Evolutionary conservation across 192 early-diverging fungal species (phyloP), one percentile per base, ranked within the genome.

Genomic region (Pilaira anomala): DNA sequence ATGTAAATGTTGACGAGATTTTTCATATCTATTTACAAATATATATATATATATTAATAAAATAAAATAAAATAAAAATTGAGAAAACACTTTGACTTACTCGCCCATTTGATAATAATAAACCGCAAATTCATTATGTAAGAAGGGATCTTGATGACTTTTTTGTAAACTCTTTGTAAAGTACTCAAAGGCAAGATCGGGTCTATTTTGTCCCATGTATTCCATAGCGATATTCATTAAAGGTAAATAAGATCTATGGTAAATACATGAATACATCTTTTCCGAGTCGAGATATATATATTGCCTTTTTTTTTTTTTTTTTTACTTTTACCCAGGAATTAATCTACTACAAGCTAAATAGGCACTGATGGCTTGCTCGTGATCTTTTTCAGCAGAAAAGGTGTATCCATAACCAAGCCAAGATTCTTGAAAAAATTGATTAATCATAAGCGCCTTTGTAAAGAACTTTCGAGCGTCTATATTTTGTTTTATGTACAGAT

Each of bases 341-440:
- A 88, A 69, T 61, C 83, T 84, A 18, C 71, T 67, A 21, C 88
- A 85, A 0, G 80, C 82, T 13, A 78, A 63, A 63, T 93, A 95
- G 0, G 89, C 89, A 40, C 81, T 72, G 16, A 91, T 85, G 2
- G 93, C 93, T 60, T 82, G 78, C 62, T 95, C 92, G 54, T 86
- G 80, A 12, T 91, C 88, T 0, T 82, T 81, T 63, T 92, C 91
- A 9, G 76, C 65, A 7, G 88, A 80, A 69, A 91, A 90, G n/a
- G 88, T 77, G 69, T 93, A 91, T 6, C 82, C 93, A 63, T 86
- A 87, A 12, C 86, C 91, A 19, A 95, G 68, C 93, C 93, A 95
- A 19, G 84, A 89, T 7, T 81, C 76, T 0, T 79, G 86, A 77
- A 80, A 89, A 40, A 72, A 67, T 11, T 72, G 63, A 66, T 93